Evolutionary conservation across 1,284 basidiomycete genomes (phyloP), one percentile per base, ranked within the genome.

Genomic region (Heliocybe sulcata): DNA sequence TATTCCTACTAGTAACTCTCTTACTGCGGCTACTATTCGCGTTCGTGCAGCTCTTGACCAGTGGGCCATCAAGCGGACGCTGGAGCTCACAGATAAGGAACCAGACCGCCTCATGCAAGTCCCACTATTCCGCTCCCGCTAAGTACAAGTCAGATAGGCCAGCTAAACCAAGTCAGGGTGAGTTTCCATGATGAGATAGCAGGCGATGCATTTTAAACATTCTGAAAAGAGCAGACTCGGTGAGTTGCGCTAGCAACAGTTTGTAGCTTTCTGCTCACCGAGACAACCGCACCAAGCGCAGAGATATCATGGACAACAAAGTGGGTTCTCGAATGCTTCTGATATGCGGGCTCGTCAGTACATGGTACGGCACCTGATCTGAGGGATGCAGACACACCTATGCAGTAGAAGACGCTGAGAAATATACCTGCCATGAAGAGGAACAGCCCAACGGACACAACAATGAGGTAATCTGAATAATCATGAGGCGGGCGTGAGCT

Each of bases 251-350:
- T 42, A 20, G 8, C 12, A 45, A 45, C 11, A 45, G 25, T 23
- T 52, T 22, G 35, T 42, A n/a, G 25, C 20, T 52, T 10, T 31
- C n/a, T 20, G 70, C 77, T 60, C 60, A 82, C 82, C 79, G 20
- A 84, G 71, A 38, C 82, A 82, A 56, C 82, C 82, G 56, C 82
- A 84, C 65, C 81, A 84, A 2, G 82, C 82, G 58, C 82, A 84
- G 3, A 82, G 70, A 63, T 84, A 84, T 60, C 82, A 84, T 1
- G 82, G 82, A 59, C 80, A 83, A 59, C 82, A 84, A 0, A 77
- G 67, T 0, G 81, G 81, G 55, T 83, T 83, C 57, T 79, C 60
- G 59, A 84, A 83, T 0, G 75, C 63, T n/a, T 77, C 80, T 80
- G 53, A 12, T 45, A 54, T 38, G 25, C 35, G 16, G 42, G 33